Evolutionary conservation across 2,329 filamentous ascomycete species (phyloP), one percentile per base, ranked within the genome.

Genomic region (Nigrospora sphaerica): DNA sequence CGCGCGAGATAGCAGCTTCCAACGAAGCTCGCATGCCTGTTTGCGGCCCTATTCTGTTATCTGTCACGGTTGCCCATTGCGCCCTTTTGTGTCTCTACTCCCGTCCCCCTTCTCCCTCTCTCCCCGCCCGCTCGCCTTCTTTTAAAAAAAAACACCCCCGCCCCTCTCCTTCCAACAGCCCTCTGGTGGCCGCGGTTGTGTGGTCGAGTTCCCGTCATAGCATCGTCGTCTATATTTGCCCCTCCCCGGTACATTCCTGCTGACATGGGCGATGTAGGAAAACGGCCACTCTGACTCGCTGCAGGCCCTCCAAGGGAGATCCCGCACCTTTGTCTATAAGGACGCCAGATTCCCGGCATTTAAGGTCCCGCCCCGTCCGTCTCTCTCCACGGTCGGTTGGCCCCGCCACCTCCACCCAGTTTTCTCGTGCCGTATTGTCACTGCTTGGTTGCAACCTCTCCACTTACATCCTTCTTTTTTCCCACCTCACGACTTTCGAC

Each of bases 251-350:
- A 32, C 46, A 40, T 44, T 47, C 46, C 23, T 36, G 34, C 39
- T 44, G 42, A 44, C 42, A 33, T 44, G 33, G 32, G 42, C 18
- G 23, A 28, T 28, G 23, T 28, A 28, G 23, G 36, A 37, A 42
- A 40, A 28, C 23, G 23, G 23, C 32, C 36, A 18, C 31, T 39
- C 49, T 49, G 39, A 34, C 42, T 38, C 44, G 42, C 42, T 33
- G 39, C 38, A 32, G 32, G 31, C 39, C 38, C 43, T 36, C 34
- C 47, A 46, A 51, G 49, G 49, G 49, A 47, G 40, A 49, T 51
- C 49, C 49, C 49, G 49, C 45, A 43, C 45, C 23, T 40, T 47
- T 23, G 23, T 28, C 23, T 33, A 49, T 49, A 47, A 47, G 45
- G 35, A 39, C 34, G 42, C 44, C 47, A 32, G 42, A 45, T 42